Evolutionary conservation across 805 yeast genomes (phyloP), one percentile per base, ranked within the genome.

Genomic region (Wickerhamomyces xylosicus): DNA sequence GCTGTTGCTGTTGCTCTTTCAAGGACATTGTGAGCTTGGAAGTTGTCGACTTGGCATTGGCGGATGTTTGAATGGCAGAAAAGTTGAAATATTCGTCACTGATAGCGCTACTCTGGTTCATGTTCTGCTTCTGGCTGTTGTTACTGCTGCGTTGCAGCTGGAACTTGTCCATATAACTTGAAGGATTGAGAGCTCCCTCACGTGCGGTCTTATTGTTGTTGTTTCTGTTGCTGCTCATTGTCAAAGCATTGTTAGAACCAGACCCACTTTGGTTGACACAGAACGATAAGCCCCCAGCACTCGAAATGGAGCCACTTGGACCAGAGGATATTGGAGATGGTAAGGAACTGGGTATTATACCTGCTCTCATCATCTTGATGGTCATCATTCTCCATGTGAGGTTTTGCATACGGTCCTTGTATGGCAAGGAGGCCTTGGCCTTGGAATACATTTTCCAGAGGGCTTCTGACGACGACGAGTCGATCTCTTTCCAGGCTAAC

Each of bases 311-410:
- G 10, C 36, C 36, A n/a, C 32, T 3, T 14, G 32, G 32, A 16
- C 34, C 39, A 22, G 9, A 15, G 8, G 8, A 19, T 20, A 32
- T 18, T 5, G 13, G 13, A 7, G 14, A 16, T 8, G 13, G 13
- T 6, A 9, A 18, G 13, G 22, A 19, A 5, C 10, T 17, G 34
- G 36, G 18, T 21, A 17, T 34, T 20, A 14, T 16, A 16, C 37
- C n/a, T 35, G n/a, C 18, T 33, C 39, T 46, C 19, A 47, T 15
- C 5, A 47, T 43, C 46, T 54, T 69, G 47, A 80, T 63, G 34
- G 69, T 74, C 89, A 86, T 80, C 75, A 86, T 71, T 42, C 96
- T 64, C 95, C 95, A 86, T 9, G 94, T 78, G 39, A 86, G 59
- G 54, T 87, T 87, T 52, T 83, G 85, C 78, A 87, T 81, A 37